Base-by-base conservation (phyloP, 192 early-diverging fungal genomes). In the Coemansia sp. region DNA sequence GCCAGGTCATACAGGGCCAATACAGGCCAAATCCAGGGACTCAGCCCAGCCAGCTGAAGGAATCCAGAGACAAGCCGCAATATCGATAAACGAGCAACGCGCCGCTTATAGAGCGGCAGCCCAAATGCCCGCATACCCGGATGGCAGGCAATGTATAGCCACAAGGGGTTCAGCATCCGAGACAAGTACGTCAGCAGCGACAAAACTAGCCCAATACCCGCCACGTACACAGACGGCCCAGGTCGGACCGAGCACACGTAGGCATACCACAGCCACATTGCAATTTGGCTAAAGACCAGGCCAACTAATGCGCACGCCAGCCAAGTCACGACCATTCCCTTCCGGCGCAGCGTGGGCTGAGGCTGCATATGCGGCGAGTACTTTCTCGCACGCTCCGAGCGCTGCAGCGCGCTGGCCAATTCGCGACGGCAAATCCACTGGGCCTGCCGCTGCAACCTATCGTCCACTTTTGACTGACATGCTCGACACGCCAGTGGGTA, bases 91-190 rank as follows among this genome's bases (percentile, higher is more conserved):
- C 48, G 33, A n/a, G 23, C 34, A 11, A 74, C 28, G 5, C 72
- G 65, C 13, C 59, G 69, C 28, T 57, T 62, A 26, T 80, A 80
- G 24, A 62, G 39, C 35, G 69, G 65, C 59, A 80, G 55, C 0
- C 77, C 77, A 18, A 65, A 38, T 0, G 63, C 65, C 5, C 77
- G 77, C 53, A 69, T 56, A 2, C 72, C 72, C 20, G 72, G 71
- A 26, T 62, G 55, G 26, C 34, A 62, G 9, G 77, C 77, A 31
- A 71, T 50, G 31, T 69, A 62, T 3, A 80, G 66, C 71, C 72
- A 80, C 58, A 80, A 43, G 3, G 77, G 77, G 53, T 80, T 80
- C 39, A 80, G 39, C 58, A 71, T 21, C 13, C 77, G 67, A 11
- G 59, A 56, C 1, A 51, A 10, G 40, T 65, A 68, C 36, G 72